Percentiles rank a stretch among this genome's conserved stretches.
These are phyloP conservation scores for Pyracantha coccinea DNA, from an alignment of 331 rosid genomes.

Conservation along the genomic window DNA sequence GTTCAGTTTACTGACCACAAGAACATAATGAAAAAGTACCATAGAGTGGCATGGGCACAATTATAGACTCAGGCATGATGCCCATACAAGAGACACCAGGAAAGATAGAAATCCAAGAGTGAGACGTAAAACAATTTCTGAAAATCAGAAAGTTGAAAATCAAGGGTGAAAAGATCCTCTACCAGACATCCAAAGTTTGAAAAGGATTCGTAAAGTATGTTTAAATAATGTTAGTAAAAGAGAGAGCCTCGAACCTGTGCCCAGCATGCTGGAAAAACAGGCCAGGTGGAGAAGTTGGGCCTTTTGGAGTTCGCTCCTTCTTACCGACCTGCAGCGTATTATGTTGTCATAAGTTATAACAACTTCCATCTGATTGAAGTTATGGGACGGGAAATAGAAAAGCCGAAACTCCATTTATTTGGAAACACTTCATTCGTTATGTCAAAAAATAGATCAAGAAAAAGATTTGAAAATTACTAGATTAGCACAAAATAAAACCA, in stretches of 20 bases:
- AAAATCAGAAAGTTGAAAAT: background rate
- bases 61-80: background rate
- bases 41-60: background rate
- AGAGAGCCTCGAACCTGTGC: slow-evolving; percentile 58
- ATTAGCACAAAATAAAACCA: background rate
- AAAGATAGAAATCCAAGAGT: background rate
- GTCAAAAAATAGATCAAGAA: too few relatives aligned
- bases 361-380: background rate
- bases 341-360: background rate
- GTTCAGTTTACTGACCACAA: background rate
- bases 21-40: background rate
- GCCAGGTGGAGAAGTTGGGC: slow-evolving; percentile 62
- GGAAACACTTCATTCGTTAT: background rate
- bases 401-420: background rate
- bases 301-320: slow-evolving; percentile 56
- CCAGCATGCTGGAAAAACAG: slow-evolving; percentile 99
- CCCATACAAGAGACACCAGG: background rate
- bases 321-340: slow-evolving; percentile 54
- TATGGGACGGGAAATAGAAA: background rate
- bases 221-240: background rate
- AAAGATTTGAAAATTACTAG: background rate
- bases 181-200: background rate
- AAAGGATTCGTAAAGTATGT: background rate
- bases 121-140: background rate
- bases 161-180: background rate